Evolutionary conservation across 176 grass and related monocot species (phyloP), one percentile per base, ranked within the genome.

Genomic region (Tillandsia leiboldiana): DNA sequence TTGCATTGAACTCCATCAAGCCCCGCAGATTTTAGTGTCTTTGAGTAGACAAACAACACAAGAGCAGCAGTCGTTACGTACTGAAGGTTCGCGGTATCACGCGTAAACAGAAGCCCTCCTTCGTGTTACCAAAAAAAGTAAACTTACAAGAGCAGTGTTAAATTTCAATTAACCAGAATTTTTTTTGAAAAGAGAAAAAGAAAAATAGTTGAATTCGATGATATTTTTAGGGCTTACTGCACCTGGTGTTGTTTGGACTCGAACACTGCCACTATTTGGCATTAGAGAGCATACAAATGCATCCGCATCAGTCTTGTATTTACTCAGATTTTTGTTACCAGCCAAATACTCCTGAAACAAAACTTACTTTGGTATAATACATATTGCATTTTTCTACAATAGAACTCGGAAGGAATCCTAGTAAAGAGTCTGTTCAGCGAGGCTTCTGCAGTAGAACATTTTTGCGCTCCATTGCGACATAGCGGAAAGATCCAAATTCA

Each of bases 51-150:
- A 51, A 57, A 90, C 49, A 90, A 63, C 0, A 86, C 0, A 10
- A 83, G 68, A 48, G 78, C 17, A 2, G 80, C 80, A 0, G 65
- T 78, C 1, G 80, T 67, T 1, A 69, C 58, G 57, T 86, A 90
- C 65, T 90, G 87, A 49, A 90, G 18, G n/a, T 90, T 86, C 2
- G 78, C 80, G 0, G 80, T 73, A 13, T 90, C 76, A 10, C 70
- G 58, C 2, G 83, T 86, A 9, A 86, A 80, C 2, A 90, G 48
- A 51, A 90, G 87, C 10, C 83, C 83, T 17, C 87, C 80, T 90
- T 58, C 4, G 12, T 12, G 10, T 22, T 59, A 59, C 22, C 22
- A 61, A 61, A 18, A 7, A 7, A 42, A 6, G 33, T 42, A 7
- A 42, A 42, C 33, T 42, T 42, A 42, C 33, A 42, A 42, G 7